A percentile compares a stretch with the other conserved stretches of the same genome.
phyloP scores from a whole-genome alignment of 163 green algal genomes.

The Scenedesmus sp. region DNA sequence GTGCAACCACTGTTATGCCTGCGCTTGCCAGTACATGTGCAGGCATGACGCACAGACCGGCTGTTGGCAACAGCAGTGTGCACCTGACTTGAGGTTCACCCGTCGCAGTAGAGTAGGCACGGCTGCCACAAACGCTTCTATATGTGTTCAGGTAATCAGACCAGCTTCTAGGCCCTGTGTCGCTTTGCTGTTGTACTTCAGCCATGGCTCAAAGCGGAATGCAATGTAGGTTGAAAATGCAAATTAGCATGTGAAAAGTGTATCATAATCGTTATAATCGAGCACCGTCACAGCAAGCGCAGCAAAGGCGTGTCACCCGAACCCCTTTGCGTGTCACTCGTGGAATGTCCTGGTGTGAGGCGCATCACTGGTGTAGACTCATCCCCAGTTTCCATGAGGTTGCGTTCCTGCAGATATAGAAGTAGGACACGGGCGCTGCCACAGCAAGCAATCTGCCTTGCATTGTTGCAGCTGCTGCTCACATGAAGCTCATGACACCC shows the following conservation, averaged over 20 bases:
- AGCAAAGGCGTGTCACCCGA: not conserved
- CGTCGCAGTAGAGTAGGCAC: not conserved
- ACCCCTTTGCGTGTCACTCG: not conserved
- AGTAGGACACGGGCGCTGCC: not conserved
- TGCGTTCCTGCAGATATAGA: not conserved
- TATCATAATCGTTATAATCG: not conserved
- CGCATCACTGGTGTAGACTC: too few relatives aligned
- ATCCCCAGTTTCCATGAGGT: not conserved
- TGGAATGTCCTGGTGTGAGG: not conserved
- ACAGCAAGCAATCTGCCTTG: not conserved
- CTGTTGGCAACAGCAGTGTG: not conserved
- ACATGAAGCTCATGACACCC: not conserved
- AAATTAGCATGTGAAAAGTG: not conserved
- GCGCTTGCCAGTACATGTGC: not conserved
- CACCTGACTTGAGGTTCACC: not conserved
- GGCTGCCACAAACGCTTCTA: not conserved
- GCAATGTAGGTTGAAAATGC: not conserved
- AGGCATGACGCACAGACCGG: not conserved
- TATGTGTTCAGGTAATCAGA: conserved; percentile 32
- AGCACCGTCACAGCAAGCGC: not conserved
- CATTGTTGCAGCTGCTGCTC: not conserved
- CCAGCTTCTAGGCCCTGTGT: conserved; percentile 38
- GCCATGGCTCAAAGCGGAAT: not conserved
- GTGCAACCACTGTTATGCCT: not conserved
- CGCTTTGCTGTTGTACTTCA: not conserved